Base-by-base conservation (phyloP, 1,139 yeast species). In the Suhomyces kunorum region DNA sequence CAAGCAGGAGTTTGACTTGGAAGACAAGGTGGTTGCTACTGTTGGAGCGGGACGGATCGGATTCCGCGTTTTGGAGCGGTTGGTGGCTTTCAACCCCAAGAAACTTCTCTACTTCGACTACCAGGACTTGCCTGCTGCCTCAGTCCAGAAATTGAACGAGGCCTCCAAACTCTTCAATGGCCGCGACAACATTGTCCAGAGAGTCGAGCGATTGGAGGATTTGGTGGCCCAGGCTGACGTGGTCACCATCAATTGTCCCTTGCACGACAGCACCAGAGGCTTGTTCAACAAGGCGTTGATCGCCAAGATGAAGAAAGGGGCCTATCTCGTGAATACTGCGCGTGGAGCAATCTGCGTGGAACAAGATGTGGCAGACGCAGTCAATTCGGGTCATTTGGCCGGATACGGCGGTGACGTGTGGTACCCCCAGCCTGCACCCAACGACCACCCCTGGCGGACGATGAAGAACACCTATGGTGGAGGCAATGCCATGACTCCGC, bases 401-500 rank as follows among this genome's bases (percentile, higher is more conserved):
- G 90, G 92, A 36, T 85, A 86, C 58, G 92, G 90, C 54, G 94
- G 94, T 54, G 94, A 85, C 60, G 94, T 86, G 37, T 84, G 92
- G 88, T 76, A 58, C 68, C 83, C 82, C 22, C 94, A 85, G 66
- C 95, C 94, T 30, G 87, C 94, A 25, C 87, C 88, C 49, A 64
- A 66, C 45, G 75, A 76, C 58, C 89, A 83, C 56, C 89, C 90
- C 47, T 86, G 94, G 94, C 74, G 89, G 70, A 47, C 69, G 20
- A 79, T 84, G 83, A 59, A 66, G 40, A 82, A 82, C 72, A 67
- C 74, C 50, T 76, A 70, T 51, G 87, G 87, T 42, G 84, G 78
- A 29, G 92, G 92, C 51, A 86, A 86, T 56, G 92, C 92, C 45
- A 83, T 86, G 92, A 83, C 88, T 39, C 90, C 92, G 22, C 95